These are phyloP conservation scores for Solanum sejunctum DNA, from an alignment of 257 asterid genomes.

Conservation along the genomic window DNA sequence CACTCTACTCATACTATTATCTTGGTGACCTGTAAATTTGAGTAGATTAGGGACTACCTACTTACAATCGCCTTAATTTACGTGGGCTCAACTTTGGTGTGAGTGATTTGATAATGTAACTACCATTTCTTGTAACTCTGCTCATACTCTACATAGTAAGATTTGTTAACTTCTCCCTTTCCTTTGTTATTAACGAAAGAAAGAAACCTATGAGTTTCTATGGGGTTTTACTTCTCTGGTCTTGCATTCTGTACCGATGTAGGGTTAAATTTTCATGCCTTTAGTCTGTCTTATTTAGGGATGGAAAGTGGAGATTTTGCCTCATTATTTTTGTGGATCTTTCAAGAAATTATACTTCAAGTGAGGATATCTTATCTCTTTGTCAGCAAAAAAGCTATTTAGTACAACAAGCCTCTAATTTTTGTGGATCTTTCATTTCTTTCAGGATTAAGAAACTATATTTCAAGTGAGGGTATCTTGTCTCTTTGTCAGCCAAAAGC, in stretches of 20 bases:
- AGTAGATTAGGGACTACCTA: background rate
- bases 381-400: conserved; percentile 2
- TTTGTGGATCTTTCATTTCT: background rate
- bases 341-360: background rate
- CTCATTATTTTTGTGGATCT: conserved; percentile 5
- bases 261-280: conserved; percentile 10
- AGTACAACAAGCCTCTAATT: background rate
- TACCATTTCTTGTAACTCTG: conserved; percentile 6
- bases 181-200: background rate
- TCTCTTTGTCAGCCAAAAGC: conserved; percentile 4
- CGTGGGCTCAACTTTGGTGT: conserved; percentile 41
- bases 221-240: background rate
- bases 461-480: conserved; percentile 21
- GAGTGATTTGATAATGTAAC: conserved; percentile 40
- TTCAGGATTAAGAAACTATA: background rate
- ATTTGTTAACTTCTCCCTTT: background rate
- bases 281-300: conserved; percentile 15
- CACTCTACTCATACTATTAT: background rate
- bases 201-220: background rate
- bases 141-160: background rate
- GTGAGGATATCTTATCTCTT: conserved; percentile 20
- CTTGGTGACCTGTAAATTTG: background rate
- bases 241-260: conserved; percentile 6
- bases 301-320: conserved; percentile 15
- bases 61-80: conserved; percentile 35